These are phyloP conservation scores for Margaritispora aquatica DNA, from an alignment of 495 filamentous ascomycete genomes.

Conservation along the genomic window DNA sequence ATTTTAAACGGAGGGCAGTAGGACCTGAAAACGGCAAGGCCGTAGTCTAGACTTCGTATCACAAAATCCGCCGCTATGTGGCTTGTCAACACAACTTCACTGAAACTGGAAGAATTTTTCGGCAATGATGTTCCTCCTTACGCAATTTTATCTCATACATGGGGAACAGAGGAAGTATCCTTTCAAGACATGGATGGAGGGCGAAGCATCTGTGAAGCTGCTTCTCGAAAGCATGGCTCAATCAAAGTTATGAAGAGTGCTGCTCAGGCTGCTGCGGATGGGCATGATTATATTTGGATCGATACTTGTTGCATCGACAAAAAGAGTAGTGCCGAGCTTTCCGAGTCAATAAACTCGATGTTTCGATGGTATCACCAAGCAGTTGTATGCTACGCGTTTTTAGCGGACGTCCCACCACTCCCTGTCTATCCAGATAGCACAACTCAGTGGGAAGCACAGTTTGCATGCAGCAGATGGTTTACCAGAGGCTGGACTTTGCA, in stretches of 20 bases:
- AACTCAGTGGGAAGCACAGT: neutral
- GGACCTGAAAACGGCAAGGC: no score
- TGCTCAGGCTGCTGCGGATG: conserved; percentile 11
- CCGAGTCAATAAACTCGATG: conserved; percentile 37
- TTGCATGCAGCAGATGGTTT: neutral
- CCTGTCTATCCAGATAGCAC: no score
- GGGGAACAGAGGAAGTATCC: conserved; percentile 24
- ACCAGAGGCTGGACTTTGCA: neutral
- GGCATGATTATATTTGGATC: conserved; percentile 31
- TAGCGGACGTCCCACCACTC: conserved; percentile 4
- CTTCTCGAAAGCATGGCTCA: conserved; percentile 20
- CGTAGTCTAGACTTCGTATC: no score
- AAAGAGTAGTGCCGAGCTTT: conserved; percentile 27
- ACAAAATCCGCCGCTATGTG: conserved; percentile 18
- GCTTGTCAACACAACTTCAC: conserved; percentile 16
- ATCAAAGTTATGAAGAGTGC: conserved; percentile 23
- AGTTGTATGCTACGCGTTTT: conserved; percentile 15
- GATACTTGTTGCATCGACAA: conserved; percentile 39
- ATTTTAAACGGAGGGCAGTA: no score
- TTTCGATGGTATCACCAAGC: conserved; percentile 24
- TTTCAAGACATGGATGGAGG: conserved; percentile 23
- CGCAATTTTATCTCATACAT: conserved; percentile 29
- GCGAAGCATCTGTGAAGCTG: neutral
- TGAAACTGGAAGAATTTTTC: conserved; percentile 13
- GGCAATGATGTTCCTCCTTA: conserved; percentile 18